Percentiles rank a stretch among this genome's conserved stretches.
Conservation (phyloP, 2,329 filamentous ascomycete genomes). For the Ophiosphaerella herpotricha region DNA sequence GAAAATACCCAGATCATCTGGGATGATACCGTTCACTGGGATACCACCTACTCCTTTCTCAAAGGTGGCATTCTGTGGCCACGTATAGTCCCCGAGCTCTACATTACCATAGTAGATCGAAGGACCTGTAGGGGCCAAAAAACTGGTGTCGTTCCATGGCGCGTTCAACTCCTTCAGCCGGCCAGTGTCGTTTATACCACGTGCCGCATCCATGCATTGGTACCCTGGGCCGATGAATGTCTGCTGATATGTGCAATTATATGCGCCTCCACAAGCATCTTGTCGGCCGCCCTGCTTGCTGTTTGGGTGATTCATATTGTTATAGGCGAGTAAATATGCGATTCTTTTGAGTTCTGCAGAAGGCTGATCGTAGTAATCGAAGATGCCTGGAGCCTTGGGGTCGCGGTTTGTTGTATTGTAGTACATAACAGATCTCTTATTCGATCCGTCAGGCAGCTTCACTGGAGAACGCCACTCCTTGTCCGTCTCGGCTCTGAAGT, state of each 20-base stretch:
- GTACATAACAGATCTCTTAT: constrained; percentile 36
- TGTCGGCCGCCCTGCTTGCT: constrained; percentile 36
- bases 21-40: constrained; percentile 15
- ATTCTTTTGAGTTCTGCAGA: constrained; percentile 34
- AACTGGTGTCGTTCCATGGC: constrained; percentile 36
- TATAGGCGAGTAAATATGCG: constrained; percentile 38
- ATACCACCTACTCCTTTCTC: constrained; percentile 37
- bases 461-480: constrained; percentile 39
- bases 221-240: constrained; percentile 39
- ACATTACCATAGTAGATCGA: constrained; percentile 38
- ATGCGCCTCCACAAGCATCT: constrained; percentile 42
- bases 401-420: constrained; percentile 41
- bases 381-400: constrained; percentile 24
- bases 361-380: constrained; percentile 45
- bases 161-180: constrained; percentile 19
- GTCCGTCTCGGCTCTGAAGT: constrained; percentile 39
- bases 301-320: constrained; percentile 32
- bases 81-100: constrained; percentile 33
- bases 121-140: constrained; percentile 34
- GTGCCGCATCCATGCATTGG: constrained; percentile 36
- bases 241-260: constrained; percentile 42
- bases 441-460: constrained; percentile 24
- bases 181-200: constrained; percentile 1
- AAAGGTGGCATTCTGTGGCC: constrained; percentile 28
- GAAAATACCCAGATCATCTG: constrained; percentile 34